Evolutionary conservation across 1,284 basidiomycete genomes (phyloP), one percentile per base, ranked within the genome.

Genomic region (Agroathelia rolfsii): DNA sequence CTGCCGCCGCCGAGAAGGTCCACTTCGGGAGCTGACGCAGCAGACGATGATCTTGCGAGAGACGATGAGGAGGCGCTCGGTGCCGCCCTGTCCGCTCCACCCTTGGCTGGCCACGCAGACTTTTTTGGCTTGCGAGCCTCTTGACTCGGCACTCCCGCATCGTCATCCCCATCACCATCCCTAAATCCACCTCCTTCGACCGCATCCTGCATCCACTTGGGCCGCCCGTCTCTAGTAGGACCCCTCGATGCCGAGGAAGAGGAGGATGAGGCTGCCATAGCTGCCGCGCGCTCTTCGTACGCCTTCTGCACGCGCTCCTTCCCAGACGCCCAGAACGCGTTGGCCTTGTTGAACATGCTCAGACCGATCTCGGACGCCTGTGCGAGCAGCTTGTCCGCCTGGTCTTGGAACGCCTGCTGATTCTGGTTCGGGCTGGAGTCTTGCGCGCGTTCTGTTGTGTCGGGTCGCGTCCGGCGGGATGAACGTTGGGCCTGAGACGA

Each of bases 351-450:
- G 48, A 97, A 83, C 54, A 96, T 62, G 34, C 59, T 80, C 32
- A 83, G 57, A 3, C 93, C 88, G 35, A 97, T 72, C 52, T 87
- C 84, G 35, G 77, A 81, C 0, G 93, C 93, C 49, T 95, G 90
- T 0, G 82, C 71, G 3, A 95, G 52, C 1, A 95, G 46, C 48
- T 83, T 87, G 46, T 89, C 84, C 4, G 87, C 81, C 29, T 85
- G 80, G 21, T 79, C 75, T 43, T 80, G 74, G 29, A 74, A n/a
- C 40, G 53, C 69, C 55, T 25, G 53, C 43, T 39, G 53, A 39
- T 20, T 39, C 31, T 22, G 42, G 21, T 37, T 40, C 32, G 18
- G 18, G 28, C 28, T 28, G 19, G 31, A 11, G 22, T 22, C 4
- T 12, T n/a, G n/a, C n/a, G n/a, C n/a, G n/a, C n/a, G n/a, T n/a